A percentile compares a stretch with the other conserved stretches of the same genome.
phyloP scores from a whole-genome alignment of 441 rosid species.

The Rhodomyrtus psidioides region DNA sequence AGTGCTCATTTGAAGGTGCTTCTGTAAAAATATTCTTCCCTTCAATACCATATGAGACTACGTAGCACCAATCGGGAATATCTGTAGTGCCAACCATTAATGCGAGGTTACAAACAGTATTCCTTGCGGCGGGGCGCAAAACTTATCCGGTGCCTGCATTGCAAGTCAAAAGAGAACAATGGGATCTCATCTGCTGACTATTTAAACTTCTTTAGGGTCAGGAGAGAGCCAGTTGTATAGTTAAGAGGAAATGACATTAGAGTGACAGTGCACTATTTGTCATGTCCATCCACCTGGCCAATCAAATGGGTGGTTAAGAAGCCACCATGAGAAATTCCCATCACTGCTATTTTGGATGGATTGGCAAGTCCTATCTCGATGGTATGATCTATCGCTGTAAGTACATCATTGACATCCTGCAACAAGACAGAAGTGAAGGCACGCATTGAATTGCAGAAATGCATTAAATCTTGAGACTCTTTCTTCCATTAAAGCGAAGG shows the following conservation, averaged over 20 bases:
- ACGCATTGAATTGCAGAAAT: not conserved
- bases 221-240: not conserved
- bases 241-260: not conserved
- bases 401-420: slow-evolving; percentile 81
- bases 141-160: slow-evolving; percentile 72
- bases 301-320: slow-evolving; percentile 87
- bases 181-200: not conserved
- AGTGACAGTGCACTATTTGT: not conserved
- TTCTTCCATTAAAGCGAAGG: not conserved
- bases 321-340: slow-evolving; percentile 96
- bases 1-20: slow-evolving; percentile 63
- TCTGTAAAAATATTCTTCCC: slow-evolving; percentile 55
- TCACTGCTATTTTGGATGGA: slow-evolving; percentile 62
- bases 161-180: not conserved
- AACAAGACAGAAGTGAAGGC: not conserved
- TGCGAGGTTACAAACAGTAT: slow-evolving; percentile 83
- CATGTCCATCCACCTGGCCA: slow-evolving; percentile 61
- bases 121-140: slow-evolving; percentile 73
- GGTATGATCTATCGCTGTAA: slow-evolving; percentile 67
- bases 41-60: slow-evolving; percentile 44
- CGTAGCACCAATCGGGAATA: slow-evolving; percentile 91
- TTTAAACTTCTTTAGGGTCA: not conserved
- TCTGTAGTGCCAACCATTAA: slow-evolving; percentile 84
- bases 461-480: not conserved
- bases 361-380: slow-evolving; percentile 52